Evolutionary conservation across 1,139 yeast genomes (phyloP).

Genomic region (Pneumocystis canis): DNA sequence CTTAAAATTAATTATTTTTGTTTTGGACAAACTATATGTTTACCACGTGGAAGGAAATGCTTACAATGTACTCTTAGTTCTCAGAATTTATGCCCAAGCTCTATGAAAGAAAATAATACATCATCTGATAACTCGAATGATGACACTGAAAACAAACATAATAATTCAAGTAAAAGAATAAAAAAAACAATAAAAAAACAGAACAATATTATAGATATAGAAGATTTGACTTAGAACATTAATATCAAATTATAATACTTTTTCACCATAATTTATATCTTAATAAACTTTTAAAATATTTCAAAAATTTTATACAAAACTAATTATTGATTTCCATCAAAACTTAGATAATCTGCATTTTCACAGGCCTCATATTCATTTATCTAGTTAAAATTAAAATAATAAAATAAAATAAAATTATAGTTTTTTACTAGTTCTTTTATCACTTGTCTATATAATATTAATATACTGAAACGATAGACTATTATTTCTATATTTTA

Average conservation of each 20-base stretch:
- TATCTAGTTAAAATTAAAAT: slow-evolving; percentile 24
- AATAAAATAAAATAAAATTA: neutral
- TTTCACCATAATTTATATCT: neutral
- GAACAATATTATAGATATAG: slow-evolving; percentile 1
- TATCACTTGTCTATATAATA: neutral
- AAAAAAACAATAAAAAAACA: neutral
- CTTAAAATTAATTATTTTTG: slow-evolving; percentile 22
- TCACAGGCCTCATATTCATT: slow-evolving; percentile 59
- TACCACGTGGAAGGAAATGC: slow-evolving; percentile 58
- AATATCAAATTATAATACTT: neutral
- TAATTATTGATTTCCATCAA: slow-evolving; percentile 15
- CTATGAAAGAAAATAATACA: neutral
- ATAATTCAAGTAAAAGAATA: neutral
- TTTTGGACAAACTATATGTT: slow-evolving; percentile 80
- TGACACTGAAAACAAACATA: neutral
- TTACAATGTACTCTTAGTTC: slow-evolving; percentile 51
- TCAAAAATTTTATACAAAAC: neutral
- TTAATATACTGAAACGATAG: slow-evolving; percentile 41
- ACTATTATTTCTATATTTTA: neutral
- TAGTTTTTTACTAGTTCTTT: neutral
- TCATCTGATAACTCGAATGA: neutral
- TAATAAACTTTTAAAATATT: neutral
- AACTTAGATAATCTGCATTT: slow-evolving; percentile 39
- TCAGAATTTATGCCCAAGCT: slow-evolving; percentile 35
- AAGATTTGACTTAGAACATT: neutral